Percentiles rank a stretch among this genome's conserved stretches.
Conservation (phyloP, 768 basidiomycete species). For the Phlegmacium glaucopus region DNA sequence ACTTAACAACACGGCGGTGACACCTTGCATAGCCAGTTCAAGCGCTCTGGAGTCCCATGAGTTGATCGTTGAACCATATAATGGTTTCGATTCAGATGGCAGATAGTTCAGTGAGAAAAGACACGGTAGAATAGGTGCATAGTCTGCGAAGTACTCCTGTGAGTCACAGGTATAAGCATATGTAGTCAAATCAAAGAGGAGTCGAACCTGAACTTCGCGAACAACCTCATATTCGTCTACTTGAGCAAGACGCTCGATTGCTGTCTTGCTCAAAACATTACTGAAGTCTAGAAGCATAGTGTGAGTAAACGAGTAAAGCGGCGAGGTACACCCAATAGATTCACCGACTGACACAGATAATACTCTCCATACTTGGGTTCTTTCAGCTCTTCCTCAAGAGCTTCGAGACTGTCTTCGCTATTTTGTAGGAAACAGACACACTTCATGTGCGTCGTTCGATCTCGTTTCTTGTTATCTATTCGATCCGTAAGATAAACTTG, state of each 20-base stretch:
- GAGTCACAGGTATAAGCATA: not conserved
- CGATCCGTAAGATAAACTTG: conserved; percentile 98
- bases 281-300: conserved; percentile 73
- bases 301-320: conserved; percentile 7
- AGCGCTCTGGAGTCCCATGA: conserved; percentile 75
- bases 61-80: conserved; percentile 72
- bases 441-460: conserved; percentile 94
- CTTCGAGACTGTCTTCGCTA: conserved; percentile 77
- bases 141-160: conserved; percentile 98
- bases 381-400: conserved; percentile 77
- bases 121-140: conserved; percentile 79
- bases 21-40: conserved; percentile 73
- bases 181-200: not conserved
- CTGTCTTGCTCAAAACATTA: conserved; percentile 83
- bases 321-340: conserved; percentile 31
- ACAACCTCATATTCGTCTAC: conserved; percentile 97
- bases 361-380: conserved; percentile 97
- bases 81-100: conserved; percentile 56
- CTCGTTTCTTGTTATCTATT: conserved; percentile 90
- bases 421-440: conserved; percentile 93
- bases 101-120: conserved; percentile 84
- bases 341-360: conserved; percentile 96
- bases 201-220: conserved; percentile 86
- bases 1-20: conserved; percentile 85
- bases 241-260: conserved; percentile 90